Evolutionary conservation across 805 yeast genomes (phyloP).

Genomic region (Candida sphagnicola): DNA sequence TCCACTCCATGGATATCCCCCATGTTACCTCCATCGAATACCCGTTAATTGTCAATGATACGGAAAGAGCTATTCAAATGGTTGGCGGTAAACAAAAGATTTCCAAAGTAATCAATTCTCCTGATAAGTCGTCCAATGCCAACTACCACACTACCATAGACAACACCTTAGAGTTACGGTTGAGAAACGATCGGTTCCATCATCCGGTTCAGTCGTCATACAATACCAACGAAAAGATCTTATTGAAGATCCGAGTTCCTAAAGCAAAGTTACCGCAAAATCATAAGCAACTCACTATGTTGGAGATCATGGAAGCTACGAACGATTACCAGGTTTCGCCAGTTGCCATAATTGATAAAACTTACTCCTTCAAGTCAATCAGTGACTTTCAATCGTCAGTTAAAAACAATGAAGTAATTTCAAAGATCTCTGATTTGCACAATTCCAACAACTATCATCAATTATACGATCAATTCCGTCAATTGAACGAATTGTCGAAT

Average conservation of each 20-base stretch:
- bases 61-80: slow-evolving; percentile 59
- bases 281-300: slow-evolving; percentile 36
- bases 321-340: slow-evolving; percentile 48
- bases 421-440: not conserved
- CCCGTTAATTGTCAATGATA: slow-evolving; percentile 66
- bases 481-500: not conserved
- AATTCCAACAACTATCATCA: not conserved
- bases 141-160: slow-evolving; percentile 23
- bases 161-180: slow-evolving; percentile 37
- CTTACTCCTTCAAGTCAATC: slow-evolving; percentile 76
- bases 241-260: slow-evolving; percentile 60
- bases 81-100: slow-evolving; percentile 59
- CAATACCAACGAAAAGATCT: slow-evolving; percentile 50
- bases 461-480: not conserved
- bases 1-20: slow-evolving; percentile 67
- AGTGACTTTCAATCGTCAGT: slow-evolving; percentile 82
- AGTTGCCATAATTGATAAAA: slow-evolving; percentile 61
- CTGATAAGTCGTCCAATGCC: slow-evolving; percentile 19
- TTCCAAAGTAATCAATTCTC: slow-evolving; percentile 36
- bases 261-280: slow-evolving; percentile 41
- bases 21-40: slow-evolving; percentile 72
- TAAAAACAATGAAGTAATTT: slow-evolving; percentile 40
- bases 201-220: slow-evolving; percentile 62
- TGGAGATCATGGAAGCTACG: slow-evolving; percentile 29
- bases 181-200: slow-evolving; percentile 42